Percentiles rank a stretch among this genome's conserved stretches.
Conservation (phyloP, 225 moss, liverwort and hornwort genomes). For the Pseudoscleropodium purum region DNA sequence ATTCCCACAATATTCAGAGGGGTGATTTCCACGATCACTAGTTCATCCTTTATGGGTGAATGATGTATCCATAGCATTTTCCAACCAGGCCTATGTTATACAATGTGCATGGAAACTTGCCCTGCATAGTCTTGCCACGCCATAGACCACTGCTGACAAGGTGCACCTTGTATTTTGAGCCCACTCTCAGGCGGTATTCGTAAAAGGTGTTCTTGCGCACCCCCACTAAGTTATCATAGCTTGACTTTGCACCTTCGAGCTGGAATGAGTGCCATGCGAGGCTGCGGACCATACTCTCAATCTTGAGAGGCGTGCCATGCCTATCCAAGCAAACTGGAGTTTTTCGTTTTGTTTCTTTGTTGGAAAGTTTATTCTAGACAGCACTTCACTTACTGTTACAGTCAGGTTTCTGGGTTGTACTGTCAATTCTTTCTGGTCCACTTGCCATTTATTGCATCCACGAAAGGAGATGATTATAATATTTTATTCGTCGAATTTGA, state of each 20-base stretch:
- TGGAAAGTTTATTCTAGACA: neutral
- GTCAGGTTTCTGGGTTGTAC: neutral
- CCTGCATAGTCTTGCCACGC: fast-evolving
- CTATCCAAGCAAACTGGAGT: neutral
- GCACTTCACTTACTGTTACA: too few species aligned
- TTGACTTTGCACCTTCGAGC: too few species aligned
- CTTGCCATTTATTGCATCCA: neutral
- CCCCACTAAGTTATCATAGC: too few species aligned
- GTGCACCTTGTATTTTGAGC: neutral
- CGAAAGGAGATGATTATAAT: neutral
- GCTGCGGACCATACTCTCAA: neutral
- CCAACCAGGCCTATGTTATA: too few species aligned
- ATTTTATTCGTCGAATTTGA: neutral
- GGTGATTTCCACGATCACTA: too few species aligned
- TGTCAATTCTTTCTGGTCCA: neutral
- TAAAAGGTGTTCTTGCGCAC: neutral
- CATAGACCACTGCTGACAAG: neutral
- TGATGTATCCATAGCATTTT: too few species aligned
- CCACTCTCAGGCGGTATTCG: neutral
- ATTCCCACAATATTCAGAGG: too few species aligned
- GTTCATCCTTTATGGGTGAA: too few species aligned
- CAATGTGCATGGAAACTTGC: too few species aligned
- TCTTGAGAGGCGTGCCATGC: neutral
- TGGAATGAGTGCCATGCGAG: neutral
- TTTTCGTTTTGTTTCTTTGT: neutral